phyloP scores from a whole-genome alignment of 495 filamentous ascomycete genomes.

The Aspergillus nidulans region DNA sequence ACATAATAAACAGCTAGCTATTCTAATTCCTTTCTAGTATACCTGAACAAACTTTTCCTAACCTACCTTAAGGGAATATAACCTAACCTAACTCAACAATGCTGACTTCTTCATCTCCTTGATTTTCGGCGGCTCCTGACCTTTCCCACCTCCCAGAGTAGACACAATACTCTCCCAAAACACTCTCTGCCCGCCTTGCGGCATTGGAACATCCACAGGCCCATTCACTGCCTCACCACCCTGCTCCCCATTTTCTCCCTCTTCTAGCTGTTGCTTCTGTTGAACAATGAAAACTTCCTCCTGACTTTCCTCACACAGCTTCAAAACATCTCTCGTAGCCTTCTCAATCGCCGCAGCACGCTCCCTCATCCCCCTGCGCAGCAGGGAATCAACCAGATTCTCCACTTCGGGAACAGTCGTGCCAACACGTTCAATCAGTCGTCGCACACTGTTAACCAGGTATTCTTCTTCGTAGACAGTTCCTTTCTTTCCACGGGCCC shows the following conservation, averaged over 20 bases:
- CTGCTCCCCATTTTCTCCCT: slow-evolving; percentile 12
- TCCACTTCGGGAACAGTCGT: slow-evolving; percentile 60
- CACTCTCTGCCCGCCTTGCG: slow-evolving; percentile 34
- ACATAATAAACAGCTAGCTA: not conserved
- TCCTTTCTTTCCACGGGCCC: slow-evolving; percentile 89
- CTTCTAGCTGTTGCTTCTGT: slow-evolving; percentile 6
- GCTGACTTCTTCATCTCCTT: slow-evolving; percentile 50
- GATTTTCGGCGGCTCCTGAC: slow-evolving; percentile 37
- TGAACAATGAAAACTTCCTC: slow-evolving; percentile 59
- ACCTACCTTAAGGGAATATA: not conserved
- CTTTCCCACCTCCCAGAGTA: slow-evolving; percentile 18
- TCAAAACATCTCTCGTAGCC: slow-evolving; percentile 65
- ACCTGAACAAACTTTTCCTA: not conserved
- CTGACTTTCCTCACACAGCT: slow-evolving; percentile 57
- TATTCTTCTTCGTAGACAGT: slow-evolving; percentile 98
- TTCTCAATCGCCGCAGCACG: slow-evolving; percentile 72
- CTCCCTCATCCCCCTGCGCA: slow-evolving; percentile 81
- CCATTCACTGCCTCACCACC: not conserved
- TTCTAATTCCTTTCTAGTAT: not conserved
- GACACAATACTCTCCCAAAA: slow-evolving; percentile 39
- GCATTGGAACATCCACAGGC: slow-evolving; percentile 23
- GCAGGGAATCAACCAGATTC: slow-evolving; percentile 66
- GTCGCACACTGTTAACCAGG: slow-evolving; percentile 76
- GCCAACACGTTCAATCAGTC: slow-evolving; percentile 83
- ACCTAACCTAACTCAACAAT: slow-evolving; percentile 44